These are phyloP conservation scores for Prunus fruticosa DNA, from an alignment of 306 rosid genomes.

Conservation along the genomic window DNA sequence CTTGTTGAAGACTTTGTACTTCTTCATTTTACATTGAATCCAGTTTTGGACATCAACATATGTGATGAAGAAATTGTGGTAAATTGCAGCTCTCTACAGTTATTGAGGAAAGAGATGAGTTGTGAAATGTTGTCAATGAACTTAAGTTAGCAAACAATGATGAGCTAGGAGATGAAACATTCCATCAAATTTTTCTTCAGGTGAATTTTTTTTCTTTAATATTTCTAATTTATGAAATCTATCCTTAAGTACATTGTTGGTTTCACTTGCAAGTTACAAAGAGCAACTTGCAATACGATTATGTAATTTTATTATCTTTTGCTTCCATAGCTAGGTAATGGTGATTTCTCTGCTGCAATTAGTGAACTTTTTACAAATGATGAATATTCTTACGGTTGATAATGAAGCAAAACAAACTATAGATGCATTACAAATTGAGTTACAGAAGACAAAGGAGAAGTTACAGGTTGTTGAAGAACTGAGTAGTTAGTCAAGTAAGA, in stretches of 20 bases:
- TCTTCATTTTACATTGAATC: too few relatives aligned
- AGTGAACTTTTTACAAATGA: constrained; percentile 89
- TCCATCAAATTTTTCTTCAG: constrained; percentile 45
- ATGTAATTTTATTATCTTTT: constrained; percentile 5
- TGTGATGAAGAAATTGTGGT: constrained; percentile 17
- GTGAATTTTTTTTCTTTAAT: constrained; percentile 33
- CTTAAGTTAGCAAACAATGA: not conserved
- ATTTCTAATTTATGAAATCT: constrained; percentile 11
- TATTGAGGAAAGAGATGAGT: constrained; percentile 71
- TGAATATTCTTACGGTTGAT: constrained; percentile 82
- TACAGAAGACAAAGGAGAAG: constrained; percentile 87
- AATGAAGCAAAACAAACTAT: constrained; percentile 94
- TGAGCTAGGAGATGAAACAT: constrained; percentile 42
- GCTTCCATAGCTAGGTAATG: constrained; percentile 75
- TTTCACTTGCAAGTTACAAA: too few relatives aligned
- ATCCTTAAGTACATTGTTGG: constrained; percentile 22
- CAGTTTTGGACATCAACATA: not conserved
- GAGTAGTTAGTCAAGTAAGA: constrained; percentile 70
- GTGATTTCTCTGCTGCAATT: constrained; percentile 75
- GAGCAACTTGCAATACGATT: not conserved
- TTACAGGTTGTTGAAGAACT: constrained; percentile 88
- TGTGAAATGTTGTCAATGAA: constrained; percentile 33
- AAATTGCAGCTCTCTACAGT: constrained; percentile 67
- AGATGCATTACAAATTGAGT: constrained; percentile 76
- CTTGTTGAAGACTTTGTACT: too few relatives aligned